Percentiles rank a stretch among this genome's conserved stretches.
These are phyloP conservation scores for Rhodotorula taiwanensis DNA, from an alignment of 768 basidiomycete genomes.

Conservation along the genomic window DNA sequence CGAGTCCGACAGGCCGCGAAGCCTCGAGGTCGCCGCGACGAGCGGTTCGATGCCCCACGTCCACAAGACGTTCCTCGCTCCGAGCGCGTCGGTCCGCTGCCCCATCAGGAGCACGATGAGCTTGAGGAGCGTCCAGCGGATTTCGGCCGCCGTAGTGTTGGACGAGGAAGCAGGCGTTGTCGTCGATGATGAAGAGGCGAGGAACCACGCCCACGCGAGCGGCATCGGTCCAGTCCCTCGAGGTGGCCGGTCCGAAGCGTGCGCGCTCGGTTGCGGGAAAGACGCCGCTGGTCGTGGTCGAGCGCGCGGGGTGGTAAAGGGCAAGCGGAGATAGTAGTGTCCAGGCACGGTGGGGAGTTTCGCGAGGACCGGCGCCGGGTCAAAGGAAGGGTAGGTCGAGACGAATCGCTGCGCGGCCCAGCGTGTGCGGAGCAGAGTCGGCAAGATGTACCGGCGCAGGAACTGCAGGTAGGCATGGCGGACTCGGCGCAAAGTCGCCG, in stretches of 20 bases:
- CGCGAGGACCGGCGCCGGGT: slow-evolving; percentile 2
- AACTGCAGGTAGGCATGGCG: slow-evolving; percentile 23
- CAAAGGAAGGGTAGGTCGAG: background rate
- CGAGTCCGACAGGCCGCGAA: too few species aligned
- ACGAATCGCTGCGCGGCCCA: slow-evolving; percentile 1
- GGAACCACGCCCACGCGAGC: slow-evolving; percentile 6
- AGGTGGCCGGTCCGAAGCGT: background rate
- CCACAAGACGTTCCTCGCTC: slow-evolving; percentile 26
- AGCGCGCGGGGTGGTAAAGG: background rate
- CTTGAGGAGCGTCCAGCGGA: slow-evolving; percentile 14
- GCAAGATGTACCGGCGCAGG: slow-evolving; percentile 28
- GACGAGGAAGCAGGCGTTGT: background rate
- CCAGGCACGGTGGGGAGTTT: slow-evolving; percentile 1
- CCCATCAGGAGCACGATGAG: slow-evolving; percentile 15
- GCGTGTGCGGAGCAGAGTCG: slow-evolving; percentile 2
- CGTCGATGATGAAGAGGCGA: background rate
- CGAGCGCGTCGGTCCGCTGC: slow-evolving; percentile 15
- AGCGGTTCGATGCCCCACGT: slow-evolving; percentile 15
- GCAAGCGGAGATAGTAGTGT: background rate
- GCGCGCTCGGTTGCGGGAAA: slow-evolving; percentile 18
- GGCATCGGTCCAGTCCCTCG: background rate
- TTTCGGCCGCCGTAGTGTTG: background rate
- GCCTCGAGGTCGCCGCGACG: too few species aligned
- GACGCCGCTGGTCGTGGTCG: background rate
- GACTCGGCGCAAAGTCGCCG: background rate